Conservation (phyloP, 257 asterid species). For the Forsythia viridissima region DNA sequence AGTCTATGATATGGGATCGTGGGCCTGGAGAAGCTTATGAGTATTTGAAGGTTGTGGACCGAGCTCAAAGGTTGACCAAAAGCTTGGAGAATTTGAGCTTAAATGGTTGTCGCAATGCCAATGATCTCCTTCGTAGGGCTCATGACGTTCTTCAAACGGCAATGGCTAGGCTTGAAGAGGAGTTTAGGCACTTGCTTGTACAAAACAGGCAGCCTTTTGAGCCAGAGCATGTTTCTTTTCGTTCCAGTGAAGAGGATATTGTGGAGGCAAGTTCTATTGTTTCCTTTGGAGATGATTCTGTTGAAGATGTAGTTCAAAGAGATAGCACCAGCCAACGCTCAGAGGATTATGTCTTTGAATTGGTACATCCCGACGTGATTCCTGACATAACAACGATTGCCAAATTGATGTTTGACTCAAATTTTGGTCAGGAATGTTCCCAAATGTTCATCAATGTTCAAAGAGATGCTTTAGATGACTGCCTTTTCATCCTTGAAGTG, state of each 20-base stretch:
- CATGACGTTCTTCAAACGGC: slow-evolving; percentile 79
- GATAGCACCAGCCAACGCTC: slow-evolving; percentile 70
- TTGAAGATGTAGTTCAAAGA: slow-evolving; percentile 63
- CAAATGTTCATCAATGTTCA: slow-evolving; percentile 68
- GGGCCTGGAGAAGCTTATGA: slow-evolving; percentile 69
- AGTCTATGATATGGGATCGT: slow-evolving; percentile 80
- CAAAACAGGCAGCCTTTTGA: slow-evolving; percentile 82
- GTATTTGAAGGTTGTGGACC: slow-evolving; percentile 70
- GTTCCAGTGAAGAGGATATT: slow-evolving; percentile 75
- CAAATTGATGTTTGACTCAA: slow-evolving; percentile 69
- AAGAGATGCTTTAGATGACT: slow-evolving; percentile 87
- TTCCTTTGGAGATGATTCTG: slow-evolving; percentile 82
- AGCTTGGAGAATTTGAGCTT: slow-evolving; percentile 50
- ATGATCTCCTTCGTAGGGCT: slow-evolving; percentile 45
- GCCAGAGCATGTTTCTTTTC: slow-evolving; percentile 86
- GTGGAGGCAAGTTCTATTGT: slow-evolving; percentile 62
- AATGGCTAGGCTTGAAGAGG: slow-evolving; percentile 89
- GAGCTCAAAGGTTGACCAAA: slow-evolving; percentile 59
- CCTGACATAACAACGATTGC: slow-evolving; percentile 70
- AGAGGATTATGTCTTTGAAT: slow-evolving; percentile 64
- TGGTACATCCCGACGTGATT: slow-evolving; percentile 65
- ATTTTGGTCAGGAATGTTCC: slow-evolving; percentile 79
- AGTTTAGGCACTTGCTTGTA: slow-evolving; percentile 75
- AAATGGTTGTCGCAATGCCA: slow-evolving; percentile 34
- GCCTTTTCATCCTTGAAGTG: slow-evolving; percentile 74